These are phyloP conservation scores for Paraleonurus japonicus DNA, from an alignment of 257 asterid species.

Conservation along the genomic window DNA sequence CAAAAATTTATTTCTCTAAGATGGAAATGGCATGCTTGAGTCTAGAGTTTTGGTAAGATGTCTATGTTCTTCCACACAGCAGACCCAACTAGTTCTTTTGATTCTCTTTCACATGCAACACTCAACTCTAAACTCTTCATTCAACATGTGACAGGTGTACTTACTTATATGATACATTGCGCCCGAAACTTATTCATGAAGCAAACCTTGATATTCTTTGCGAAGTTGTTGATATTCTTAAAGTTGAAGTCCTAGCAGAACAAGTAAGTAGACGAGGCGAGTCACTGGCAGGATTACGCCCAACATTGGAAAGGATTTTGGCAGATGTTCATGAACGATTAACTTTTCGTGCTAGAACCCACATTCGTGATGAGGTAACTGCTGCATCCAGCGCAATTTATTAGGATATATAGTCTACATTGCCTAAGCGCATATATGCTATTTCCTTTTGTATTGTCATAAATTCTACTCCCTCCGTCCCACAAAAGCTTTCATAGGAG, in stretches of 20 bases:
- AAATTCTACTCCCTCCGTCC: too few relatives aligned
- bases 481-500: too few relatives aligned
- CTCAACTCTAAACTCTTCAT: constrained; percentile 15
- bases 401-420: constrained; percentile 13
- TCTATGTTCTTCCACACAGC: background rate
- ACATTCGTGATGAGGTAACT: constrained; percentile 90
- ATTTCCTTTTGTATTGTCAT: background rate
- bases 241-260: constrained; percentile 93
- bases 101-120: constrained; percentile 24
- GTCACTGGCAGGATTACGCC: constrained; percentile 83
- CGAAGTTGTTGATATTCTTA: constrained; percentile 90
- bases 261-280: constrained; percentile 86
- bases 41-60: background rate
- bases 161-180: constrained; percentile 84
- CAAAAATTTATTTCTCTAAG: constrained; percentile 7
- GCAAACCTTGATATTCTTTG: constrained; percentile 94
- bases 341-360: constrained; percentile 95
- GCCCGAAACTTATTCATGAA: constrained; percentile 96
- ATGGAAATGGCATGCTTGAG: background rate
- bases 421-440: background rate
- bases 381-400: constrained; percentile 18
- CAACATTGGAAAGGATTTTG: constrained; percentile 86
- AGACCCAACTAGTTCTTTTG: constrained; percentile 2
- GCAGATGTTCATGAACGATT: constrained; percentile 96
- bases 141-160: constrained; percentile 72